A percentile compares a stretch with the other conserved stretches of the same genome.
Conservation (phyloP, 371 early-diverging fungal genomes). For the Parasitella parasitica region DNA sequence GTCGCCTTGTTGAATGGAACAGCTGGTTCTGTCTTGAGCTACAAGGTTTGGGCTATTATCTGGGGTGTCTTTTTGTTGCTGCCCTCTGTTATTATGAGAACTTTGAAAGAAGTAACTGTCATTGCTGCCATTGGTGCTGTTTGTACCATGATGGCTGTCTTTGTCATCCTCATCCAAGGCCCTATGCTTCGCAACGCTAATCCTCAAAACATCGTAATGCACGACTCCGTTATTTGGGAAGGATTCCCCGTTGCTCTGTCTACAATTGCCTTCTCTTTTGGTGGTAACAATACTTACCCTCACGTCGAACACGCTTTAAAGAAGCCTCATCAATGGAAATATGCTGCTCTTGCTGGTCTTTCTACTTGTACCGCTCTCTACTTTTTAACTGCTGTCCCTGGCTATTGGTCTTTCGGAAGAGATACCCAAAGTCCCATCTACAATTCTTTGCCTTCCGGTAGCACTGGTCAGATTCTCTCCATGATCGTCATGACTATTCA, state of each 20-base stretch:
- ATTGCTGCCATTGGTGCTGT: constrained; percentile 48
- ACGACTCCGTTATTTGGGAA: constrained; percentile 40
- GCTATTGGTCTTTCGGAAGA: constrained; percentile 79
- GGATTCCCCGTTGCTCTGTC: constrained; percentile 54
- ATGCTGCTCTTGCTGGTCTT: constrained; percentile 62
- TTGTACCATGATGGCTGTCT: constrained; percentile 52
- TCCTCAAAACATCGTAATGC: constrained; percentile 16
- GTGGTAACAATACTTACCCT: constrained; percentile 43
- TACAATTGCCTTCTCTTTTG: constrained; percentile 55
- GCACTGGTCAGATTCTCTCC: constrained; percentile 56
- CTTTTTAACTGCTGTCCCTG: constrained; percentile 67
- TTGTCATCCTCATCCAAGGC: constrained; percentile 40
- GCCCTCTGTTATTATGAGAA: constrained; percentile 70
- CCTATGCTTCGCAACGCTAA: constrained; percentile 30
- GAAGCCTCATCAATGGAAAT: constrained; percentile 71
- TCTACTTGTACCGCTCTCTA: constrained; percentile 70
- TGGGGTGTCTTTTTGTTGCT: constrained; percentile 64
- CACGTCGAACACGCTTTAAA: constrained; percentile 80
- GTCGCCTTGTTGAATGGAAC: constrained; percentile 47
- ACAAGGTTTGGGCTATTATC: constrained; percentile 61
- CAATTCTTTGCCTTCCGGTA: constrained; percentile 59
- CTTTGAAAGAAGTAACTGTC: constrained; percentile 77
- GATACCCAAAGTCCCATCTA: constrained; percentile 70
- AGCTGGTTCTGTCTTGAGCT: constrained; percentile 23
- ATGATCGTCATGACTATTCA: constrained; percentile 78